phyloP scores from a whole-genome alignment of 2,329 filamentous ascomycete genomes.

The Aureobasidium mangrovei region DNA sequence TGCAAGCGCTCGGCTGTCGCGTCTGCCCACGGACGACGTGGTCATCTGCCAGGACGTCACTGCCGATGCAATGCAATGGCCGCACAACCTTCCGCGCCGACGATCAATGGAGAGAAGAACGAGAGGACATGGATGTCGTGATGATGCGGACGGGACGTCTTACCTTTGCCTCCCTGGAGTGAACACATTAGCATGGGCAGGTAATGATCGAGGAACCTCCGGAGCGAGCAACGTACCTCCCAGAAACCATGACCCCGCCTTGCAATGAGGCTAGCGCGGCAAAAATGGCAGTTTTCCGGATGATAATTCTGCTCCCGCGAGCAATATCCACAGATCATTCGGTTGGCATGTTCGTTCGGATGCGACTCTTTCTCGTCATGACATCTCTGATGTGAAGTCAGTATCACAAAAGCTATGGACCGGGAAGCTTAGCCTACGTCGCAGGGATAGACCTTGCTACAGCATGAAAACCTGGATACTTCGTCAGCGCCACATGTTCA shows the following conservation, averaged over 20 bases:
- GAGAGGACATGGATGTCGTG: background rate
- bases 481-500: background rate
- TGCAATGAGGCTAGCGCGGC: slow-evolving; percentile 60
- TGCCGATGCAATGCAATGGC: background rate
- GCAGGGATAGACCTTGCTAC: slow-evolving; percentile 48
- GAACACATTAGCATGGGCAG: background rate
- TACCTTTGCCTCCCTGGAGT: slow-evolving; percentile 52
- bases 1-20: background rate
- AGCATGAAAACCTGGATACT: slow-evolving; percentile 45
- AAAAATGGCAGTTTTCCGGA: slow-evolving; percentile 66
- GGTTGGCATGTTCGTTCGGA: slow-evolving; percentile 68
- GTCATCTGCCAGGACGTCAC: slow-evolving; percentile 6
- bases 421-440: slow-evolving; percentile 34
- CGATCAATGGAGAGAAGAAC: background rate
- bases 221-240: slow-evolving; percentile 41
- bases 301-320: slow-evolving; percentile 66
- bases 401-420: background rate
- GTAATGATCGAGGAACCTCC: background rate
- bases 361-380: slow-evolving; percentile 66
- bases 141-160: slow-evolving; percentile 11
- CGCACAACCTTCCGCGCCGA: background rate
- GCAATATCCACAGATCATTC: slow-evolving; percentile 58
- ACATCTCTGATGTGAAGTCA: slow-evolving; percentile 42
- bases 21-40: background rate
- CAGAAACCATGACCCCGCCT: slow-evolving; percentile 64